Evolutionary conservation across 108 stramenopile genomes (phyloP), one percentile per base, ranked within the genome.

Genomic region (Conticribra guillardii): DNA sequence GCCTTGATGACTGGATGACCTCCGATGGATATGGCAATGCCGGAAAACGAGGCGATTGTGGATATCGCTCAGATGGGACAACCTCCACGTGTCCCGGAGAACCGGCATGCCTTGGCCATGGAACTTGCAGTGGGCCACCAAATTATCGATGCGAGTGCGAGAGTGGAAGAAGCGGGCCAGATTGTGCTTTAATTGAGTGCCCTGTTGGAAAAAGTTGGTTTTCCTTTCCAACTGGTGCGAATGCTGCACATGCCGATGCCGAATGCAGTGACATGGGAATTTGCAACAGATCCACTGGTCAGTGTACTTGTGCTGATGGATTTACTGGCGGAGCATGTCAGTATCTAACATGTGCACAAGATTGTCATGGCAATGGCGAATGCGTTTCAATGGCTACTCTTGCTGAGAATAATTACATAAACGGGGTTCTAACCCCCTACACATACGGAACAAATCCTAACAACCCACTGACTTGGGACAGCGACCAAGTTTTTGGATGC

Each of bases 241-340:
- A 68, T 58, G 71, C 48, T 1, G 92, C 90, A 16, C 92, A 93
- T 52, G n/a, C 37, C 31, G 46, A 54, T 14, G 54, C 58, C 29
- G 89, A 88, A 60, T 93, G 92, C 65, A 88, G 87, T 24, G 86
- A 84, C 69, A 85, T 84, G 58, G 93, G 93, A 0, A 59, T 48
- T 14, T 94, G 93, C 54, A 53, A 92, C 60, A 52, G 84, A 2
- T 28, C 54, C 4, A 73, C 75, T 0, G 93, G 93, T 22, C 51
- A 67, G 31, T 94, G 93, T 60, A 19, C 51, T 0, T 94, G 93
- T 70, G 81, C 90, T 19, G 66, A 84, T 24, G 93, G 90, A 4
- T 94, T 89, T 58, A 61, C 73, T 7, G 93, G 93, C 4, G 67
- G 60, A 8, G 89, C 90, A 17, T 94, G 93, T 73, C 72, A 94